Percentiles rank a stretch among this genome's conserved stretches.
Conservation (phyloP, 305 asterid species). For the Fraxinus xanthoxyloides region DNA sequence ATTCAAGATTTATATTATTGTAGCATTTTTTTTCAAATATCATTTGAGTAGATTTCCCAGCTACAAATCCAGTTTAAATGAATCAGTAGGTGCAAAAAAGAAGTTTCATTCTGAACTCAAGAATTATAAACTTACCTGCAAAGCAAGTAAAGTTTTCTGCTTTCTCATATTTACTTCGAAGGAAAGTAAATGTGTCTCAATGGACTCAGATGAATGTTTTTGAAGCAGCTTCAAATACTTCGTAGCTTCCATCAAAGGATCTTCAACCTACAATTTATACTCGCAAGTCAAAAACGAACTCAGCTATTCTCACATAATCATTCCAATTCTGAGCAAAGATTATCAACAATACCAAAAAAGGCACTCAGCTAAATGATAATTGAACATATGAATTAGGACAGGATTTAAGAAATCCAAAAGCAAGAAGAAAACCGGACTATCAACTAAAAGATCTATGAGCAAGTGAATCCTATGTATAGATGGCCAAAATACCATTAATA, state of each 20-base stretch:
- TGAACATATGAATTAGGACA: background rate
- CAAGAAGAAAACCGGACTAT: background rate
- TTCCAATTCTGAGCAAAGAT: background rate
- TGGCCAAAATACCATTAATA: conserved; percentile 60
- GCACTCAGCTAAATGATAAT: background rate
- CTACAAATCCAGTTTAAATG: background rate
- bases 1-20: background rate
- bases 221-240: conserved; percentile 95
- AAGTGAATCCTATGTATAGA: conserved; percentile 12
- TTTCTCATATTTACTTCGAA: conserved; percentile 95
- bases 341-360: background rate
- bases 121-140: conserved; percentile 57
- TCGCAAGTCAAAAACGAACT: background rate
- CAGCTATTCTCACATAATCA: background rate
- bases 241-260: conserved; percentile 86
- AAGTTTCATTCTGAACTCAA: background rate
- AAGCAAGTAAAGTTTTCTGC: conserved; percentile 78
- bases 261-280: conserved; percentile 68
- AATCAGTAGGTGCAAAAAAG: conserved; percentile 2
- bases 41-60: background rate
- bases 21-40: background rate
- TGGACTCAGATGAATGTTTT: conserved; percentile 78
- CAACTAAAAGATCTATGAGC: background rate
- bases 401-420: background rate
- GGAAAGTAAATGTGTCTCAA: conserved; percentile 84